Evolutionary conservation across 2,329 filamentous ascomycete genomes (phyloP), one percentile per base, ranked within the genome.

Genomic region (Xylariaceae sp.): DNA sequence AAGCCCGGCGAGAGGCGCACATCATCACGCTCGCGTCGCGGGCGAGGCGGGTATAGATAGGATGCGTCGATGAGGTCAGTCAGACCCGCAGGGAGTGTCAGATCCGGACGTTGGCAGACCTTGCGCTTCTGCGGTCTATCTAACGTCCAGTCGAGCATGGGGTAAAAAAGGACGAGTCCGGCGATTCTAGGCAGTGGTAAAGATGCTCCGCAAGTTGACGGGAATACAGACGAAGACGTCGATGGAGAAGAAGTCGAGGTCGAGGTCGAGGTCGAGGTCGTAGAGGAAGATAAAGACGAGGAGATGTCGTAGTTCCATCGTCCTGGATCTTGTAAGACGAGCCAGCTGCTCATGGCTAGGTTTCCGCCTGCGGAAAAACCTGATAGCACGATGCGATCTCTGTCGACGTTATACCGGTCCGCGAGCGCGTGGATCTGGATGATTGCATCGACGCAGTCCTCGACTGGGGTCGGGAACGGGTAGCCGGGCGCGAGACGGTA

Each of bases 311-410:
- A 66, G 2, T 57, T 50, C 63, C 63, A 66, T 45, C 54, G 51
- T 5, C 31, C 31, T 1, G 64, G 61, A 30, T 63, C 56, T 49
- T 64, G 61, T n/a, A 66, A 47, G 8, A 63, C 51, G 26, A 60
- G 50, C 64, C 64, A 66, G 45, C 71, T 72, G 11, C 78, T 72
- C 34, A 80, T 64, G 1, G 78, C 74, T 27, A 80, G 72, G 34
- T 77, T 80, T 37, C 74, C 84, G 30, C 83, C 83, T 1, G 83
- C 81, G 1, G 81, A 85, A 68, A 86, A 86, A 19, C 85, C 85
- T 0, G 78, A 82, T 5, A 86, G 70, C 6, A 81, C 72, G 51
- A 87, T 74, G 41, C 74, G 74, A 37, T 75, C 67, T 0, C 74
- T 73, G 62, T 86, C 80, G 55, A 87, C 75, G 47, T 76, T 74